These are phyloP conservation scores for Vitis hybrid DNA, from an alignment of 177 flowering plant genomes.

Conservation along the genomic window DNA sequence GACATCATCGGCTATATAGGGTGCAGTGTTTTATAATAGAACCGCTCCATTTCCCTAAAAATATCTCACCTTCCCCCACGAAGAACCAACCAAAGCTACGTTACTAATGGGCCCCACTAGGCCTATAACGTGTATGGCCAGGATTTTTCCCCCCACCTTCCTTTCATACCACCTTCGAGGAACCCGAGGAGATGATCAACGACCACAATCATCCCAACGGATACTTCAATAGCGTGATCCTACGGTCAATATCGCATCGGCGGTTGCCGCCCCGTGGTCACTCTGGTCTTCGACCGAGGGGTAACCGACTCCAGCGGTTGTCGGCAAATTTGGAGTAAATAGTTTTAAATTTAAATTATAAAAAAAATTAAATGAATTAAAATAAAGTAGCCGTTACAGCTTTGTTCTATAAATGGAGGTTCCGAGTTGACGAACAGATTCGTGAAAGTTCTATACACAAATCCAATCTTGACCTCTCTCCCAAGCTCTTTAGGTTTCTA, in stretches of 20 bases:
- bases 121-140: slow-evolving; percentile 31
- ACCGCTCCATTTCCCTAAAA: background rate
- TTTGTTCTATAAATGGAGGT: slow-evolving; percentile 29
- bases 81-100: background rate
- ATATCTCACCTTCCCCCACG: background rate
- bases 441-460: background rate
- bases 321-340: slow-evolving; percentile 41
- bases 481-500: background rate
- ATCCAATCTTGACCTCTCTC: background rate
- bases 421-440: background rate
- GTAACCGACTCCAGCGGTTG: slow-evolving; percentile 38
- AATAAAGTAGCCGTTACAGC: slow-evolving; percentile 36
- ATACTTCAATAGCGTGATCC: slow-evolving; percentile 33
- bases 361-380: background rate
- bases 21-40: background rate
- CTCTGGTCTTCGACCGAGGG: slow-evolving; percentile 12
- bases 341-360: slow-evolving; percentile 13
- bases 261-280: slow-evolving; percentile 65
- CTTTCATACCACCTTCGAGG: slow-evolving; percentile 11
- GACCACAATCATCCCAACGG: slow-evolving; percentile 35
- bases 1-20: too few relatives aligned
- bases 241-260: slow-evolving; percentile 40
- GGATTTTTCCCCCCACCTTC: slow-evolving; percentile 12
- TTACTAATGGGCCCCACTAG: slow-evolving; percentile 5
- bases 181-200: slow-evolving; percentile 31